Evolutionary conservation across 176 grass and related monocot species (phyloP).

Genomic region (Paspalum notatum): DNA sequence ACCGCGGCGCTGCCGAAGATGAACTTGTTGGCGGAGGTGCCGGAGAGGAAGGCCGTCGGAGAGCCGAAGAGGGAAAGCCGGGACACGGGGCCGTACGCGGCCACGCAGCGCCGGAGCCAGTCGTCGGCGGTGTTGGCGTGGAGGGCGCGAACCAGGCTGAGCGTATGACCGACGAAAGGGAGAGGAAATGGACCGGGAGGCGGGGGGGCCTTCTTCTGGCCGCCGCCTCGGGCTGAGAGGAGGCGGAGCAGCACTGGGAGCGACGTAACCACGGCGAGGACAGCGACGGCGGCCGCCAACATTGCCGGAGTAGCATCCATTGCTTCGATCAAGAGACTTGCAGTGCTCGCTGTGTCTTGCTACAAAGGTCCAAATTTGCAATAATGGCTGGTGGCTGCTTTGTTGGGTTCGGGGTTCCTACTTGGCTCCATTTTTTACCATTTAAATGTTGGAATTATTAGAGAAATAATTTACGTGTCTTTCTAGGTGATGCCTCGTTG

Average conservation of each 20-base stretch:
- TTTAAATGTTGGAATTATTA: background rate
- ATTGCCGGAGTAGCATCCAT: conserved; percentile 5
- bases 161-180: conserved; percentile 42
- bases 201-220: background rate
- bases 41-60: conserved; percentile 32
- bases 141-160: conserved; percentile 36
- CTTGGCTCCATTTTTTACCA: background rate
- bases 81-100: conserved; percentile 24
- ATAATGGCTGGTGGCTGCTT: background rate
- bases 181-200: conserved; percentile 27
- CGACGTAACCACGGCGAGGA: background rate
- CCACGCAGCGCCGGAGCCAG: conserved; percentile 14
- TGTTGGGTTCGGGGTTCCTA: background rate
- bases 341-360: background rate
- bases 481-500: background rate
- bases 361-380: background rate
- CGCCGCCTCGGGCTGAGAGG: background rate
- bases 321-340: conserved; percentile 1
- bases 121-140: conserved; percentile 41
- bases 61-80: conserved; percentile 44
- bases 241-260: background rate
- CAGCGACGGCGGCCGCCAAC: background rate
- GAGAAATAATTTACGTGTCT: background rate
- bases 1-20: conserved; percentile 32
- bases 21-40: conserved; percentile 35